Conservation (phyloP, 164 flowering plant genomes). For the Magnolia sinica region DNA sequence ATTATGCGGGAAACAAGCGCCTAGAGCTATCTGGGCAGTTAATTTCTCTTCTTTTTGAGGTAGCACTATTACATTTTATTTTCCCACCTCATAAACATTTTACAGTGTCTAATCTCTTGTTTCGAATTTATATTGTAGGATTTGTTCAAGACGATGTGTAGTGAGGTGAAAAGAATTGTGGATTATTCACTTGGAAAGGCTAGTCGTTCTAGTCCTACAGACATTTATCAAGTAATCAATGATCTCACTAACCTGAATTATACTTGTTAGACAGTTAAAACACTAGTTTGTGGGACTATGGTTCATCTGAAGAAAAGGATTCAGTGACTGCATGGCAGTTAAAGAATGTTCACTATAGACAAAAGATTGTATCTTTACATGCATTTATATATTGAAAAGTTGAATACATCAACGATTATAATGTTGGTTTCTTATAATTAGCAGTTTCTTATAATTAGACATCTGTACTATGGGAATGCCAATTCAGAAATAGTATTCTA, state of each 20-base stretch:
- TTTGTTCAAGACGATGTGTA: conserved; percentile 79
- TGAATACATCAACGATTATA: no score
- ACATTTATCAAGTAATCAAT: conserved; percentile 45
- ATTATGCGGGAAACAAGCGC: conserved; percentile 97
- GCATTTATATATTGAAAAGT: no score
- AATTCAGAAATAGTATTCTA: no score
- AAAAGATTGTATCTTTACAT: no score
- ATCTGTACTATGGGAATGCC: no score
- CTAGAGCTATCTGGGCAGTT: conserved; percentile 91
- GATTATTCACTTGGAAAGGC: conserved; percentile 37
- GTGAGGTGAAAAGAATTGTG: conserved; percentile 26
- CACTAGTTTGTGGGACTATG: neutral
- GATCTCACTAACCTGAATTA: neutral
- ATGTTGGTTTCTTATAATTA: no score
- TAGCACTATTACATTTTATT: conserved; percentile 11
- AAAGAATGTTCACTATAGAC: neutral
- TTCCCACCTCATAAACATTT: neutral
- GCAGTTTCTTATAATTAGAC: no score
- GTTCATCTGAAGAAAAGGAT: neutral
- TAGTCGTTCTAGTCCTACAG: conserved; percentile 52
- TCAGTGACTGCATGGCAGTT: neutral
- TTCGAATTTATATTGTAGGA: conserved; percentile 43
- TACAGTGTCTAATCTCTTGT: neutral
- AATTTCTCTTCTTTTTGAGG: conserved; percentile 91
- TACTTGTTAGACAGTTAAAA: neutral